Percentiles rank a stretch among this genome's conserved stretches.
These are phyloP conservation scores for Ophiorrhiza pumila DNA, from an alignment of 257 asterid genomes.

Conservation along the genomic window DNA sequence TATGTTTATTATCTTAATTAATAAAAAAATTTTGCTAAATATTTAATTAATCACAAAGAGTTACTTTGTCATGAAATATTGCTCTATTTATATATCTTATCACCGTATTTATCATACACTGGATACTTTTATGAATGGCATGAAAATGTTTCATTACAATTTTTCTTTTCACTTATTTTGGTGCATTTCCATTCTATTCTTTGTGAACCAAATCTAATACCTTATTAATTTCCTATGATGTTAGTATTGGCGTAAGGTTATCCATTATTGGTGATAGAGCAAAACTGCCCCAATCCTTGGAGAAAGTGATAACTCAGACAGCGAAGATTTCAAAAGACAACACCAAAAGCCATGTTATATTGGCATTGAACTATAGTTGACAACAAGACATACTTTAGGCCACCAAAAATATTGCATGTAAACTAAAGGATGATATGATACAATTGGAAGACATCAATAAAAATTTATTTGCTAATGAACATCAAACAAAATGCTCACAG, in stretches of 20 bases:
- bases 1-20: no score
- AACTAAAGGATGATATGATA: not conserved
- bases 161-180: no score
- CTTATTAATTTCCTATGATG: no score
- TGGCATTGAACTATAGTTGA: not conserved
- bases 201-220: no score
- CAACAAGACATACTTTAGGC: conserved; percentile 1
- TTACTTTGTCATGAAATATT: no score
- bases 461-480: not conserved
- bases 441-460: not conserved
- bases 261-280: not conserved
- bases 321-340: not conserved
- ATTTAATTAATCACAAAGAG: no score
- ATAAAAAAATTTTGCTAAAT: no score
- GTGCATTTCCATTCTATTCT: no score
- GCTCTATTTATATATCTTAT: no score
- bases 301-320: not conserved
- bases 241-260: conserved; percentile 1
- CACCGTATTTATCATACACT: no score
- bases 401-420: not conserved
- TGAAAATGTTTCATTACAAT: no score
- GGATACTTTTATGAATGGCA: no score
- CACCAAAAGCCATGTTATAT: not conserved
- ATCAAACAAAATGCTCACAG: not conserved
- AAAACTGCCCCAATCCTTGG: not conserved